These are phyloP conservation scores for Amphirosellinia nigrospora DNA, from an alignment of 495 filamentous ascomycete genomes.

Conservation along the genomic window DNA sequence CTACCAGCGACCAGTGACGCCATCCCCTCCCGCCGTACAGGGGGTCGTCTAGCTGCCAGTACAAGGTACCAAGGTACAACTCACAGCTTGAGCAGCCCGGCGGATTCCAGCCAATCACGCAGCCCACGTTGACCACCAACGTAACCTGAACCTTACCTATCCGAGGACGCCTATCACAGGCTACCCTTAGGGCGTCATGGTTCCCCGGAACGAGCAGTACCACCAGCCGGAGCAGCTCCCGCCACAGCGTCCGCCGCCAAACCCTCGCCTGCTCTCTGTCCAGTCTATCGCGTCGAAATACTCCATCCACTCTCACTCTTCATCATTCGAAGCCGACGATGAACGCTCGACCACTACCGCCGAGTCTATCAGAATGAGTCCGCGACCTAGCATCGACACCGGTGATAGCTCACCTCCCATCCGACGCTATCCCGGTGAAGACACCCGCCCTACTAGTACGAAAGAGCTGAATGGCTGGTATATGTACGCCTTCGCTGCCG, in stretches of 20 bases:
- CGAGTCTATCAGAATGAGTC: slow-evolving; percentile 46
- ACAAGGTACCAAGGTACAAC: neutral
- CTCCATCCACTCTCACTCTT: slow-evolving; percentile 52
- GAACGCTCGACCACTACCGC: slow-evolving; percentile 58
- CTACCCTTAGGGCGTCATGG: slow-evolving; percentile 12
- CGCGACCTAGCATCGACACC: slow-evolving; percentile 35
- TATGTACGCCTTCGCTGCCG: slow-evolving; percentile 95
- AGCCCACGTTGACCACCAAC: neutral
- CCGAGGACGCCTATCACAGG: neutral
- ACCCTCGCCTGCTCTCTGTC: slow-evolving; percentile 51
- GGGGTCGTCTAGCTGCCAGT: neutral
- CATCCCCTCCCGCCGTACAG: neutral
- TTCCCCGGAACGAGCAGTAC: slow-evolving; percentile 13
- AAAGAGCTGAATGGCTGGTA: slow-evolving; percentile 95
- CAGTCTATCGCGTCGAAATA: slow-evolving; percentile 51
- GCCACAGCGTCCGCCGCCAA: slow-evolving; percentile 40
- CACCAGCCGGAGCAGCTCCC: slow-evolving; percentile 10
- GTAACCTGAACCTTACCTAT: neutral
- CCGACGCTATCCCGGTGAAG: slow-evolving; percentile 74
- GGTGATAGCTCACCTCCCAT: slow-evolving; percentile 25
- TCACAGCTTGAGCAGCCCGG: slow-evolving; percentile 1
- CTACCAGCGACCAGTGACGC: neutral
- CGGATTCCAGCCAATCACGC: slow-evolving; percentile 12
- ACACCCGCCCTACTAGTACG: slow-evolving; percentile 82
- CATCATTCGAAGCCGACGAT: slow-evolving; percentile 68